Conservation (phyloP, 2,329 filamentous ascomycete genomes). For the Fusarium poae region DNA sequence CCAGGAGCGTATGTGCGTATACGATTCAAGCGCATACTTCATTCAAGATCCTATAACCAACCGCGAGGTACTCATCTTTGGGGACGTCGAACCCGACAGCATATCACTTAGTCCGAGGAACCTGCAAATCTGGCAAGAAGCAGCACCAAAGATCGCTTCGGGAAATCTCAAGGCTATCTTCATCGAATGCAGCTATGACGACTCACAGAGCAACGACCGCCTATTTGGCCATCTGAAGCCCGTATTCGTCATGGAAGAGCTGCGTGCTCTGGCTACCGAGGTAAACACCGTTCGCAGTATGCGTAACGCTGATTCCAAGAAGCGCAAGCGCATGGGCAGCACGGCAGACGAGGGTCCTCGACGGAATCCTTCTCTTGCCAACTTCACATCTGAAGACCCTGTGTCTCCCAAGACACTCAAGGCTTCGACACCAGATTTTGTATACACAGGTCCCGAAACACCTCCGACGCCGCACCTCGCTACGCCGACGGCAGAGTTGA, state of each 20-base stretch:
- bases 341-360: conserved; percentile 42
- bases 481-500: conserved; percentile 63
- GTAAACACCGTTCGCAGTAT: conserved; percentile 67
- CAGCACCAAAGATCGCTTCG: conserved; percentile 83
- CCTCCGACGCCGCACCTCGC: conserved; percentile 62
- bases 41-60: conserved; percentile 79
- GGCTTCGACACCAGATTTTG: conserved; percentile 39
- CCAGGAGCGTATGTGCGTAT: conserved; percentile 72
- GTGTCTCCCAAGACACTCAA: conserved; percentile 66
- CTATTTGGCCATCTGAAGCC: conserved; percentile 93
- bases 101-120: conserved; percentile 87
- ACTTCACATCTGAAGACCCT: conserved; percentile 57
- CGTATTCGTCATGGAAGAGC: conserved; percentile 82
- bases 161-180: conserved; percentile 85
- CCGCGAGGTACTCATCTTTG: conserved; percentile 90
- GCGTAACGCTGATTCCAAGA: conserved; percentile 63
- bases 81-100: conserved; percentile 93
- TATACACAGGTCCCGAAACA: conserved; percentile 50
- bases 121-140: conserved; percentile 85
- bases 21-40: conserved; percentile 94
- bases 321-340: conserved; percentile 71
- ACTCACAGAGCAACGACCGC: conserved; percentile 79
- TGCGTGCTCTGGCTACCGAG: conserved; percentile 77
- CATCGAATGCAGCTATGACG: conserved; percentile 95
- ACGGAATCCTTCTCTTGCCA: conserved; percentile 42